A percentile compares a stretch with the other conserved stretches of the same genome.
phyloP scores from a whole-genome alignment of 345 rosid genomes.

The Erodium maritimum region DNA sequence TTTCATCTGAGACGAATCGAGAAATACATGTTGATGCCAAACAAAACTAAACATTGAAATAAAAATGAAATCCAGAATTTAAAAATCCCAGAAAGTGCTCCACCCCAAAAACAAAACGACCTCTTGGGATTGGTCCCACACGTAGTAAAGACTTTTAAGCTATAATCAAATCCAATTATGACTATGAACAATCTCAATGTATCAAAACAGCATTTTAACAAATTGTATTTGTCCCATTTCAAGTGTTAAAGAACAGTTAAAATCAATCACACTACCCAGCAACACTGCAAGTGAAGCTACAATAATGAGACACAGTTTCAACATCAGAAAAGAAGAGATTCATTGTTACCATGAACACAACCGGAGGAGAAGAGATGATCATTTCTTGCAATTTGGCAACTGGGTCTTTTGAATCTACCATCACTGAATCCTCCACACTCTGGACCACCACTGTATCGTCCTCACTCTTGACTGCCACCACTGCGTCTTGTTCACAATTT shows the following conservation, averaged over 20 bases:
- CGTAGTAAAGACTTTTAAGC: background rate
- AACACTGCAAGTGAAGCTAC: background rate
- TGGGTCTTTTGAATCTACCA: constrained; percentile 13
- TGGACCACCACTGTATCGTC: background rate
- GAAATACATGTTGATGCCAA: background rate
- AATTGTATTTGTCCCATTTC: no score
- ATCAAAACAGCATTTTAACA: background rate
- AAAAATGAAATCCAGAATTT: background rate
- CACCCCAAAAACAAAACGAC: no score
- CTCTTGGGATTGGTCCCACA: no score
- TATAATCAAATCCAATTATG: background rate
- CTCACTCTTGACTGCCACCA: background rate
- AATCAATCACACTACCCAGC: background rate
- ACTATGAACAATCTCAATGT: no score
- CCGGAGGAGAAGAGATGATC: constrained; percentile 39
- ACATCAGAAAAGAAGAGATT: constrained; percentile 4
- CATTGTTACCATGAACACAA: constrained; percentile 40
- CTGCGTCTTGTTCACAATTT: background rate
- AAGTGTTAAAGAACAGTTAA: no score
- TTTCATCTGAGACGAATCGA: constrained; percentile 29
- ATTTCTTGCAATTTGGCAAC: constrained; percentile 28
- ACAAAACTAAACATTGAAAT: no score
- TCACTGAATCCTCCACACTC: background rate
- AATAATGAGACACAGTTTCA: background rate
- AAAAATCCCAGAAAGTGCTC: background rate